phyloP scores from a whole-genome alignment of 345 rosid species.

The Eucalyptus erythrocorys region DNA sequence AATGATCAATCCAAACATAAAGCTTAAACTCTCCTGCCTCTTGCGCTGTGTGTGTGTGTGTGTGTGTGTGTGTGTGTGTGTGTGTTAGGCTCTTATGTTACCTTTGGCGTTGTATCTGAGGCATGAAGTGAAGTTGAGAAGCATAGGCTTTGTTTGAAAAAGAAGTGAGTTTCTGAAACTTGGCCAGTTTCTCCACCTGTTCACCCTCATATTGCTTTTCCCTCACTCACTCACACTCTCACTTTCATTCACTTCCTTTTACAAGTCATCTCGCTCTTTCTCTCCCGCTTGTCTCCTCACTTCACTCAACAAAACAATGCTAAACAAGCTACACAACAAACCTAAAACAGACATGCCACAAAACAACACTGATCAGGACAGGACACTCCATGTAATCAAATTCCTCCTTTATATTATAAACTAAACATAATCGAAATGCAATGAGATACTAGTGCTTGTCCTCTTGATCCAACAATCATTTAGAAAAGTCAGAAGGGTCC shows the following conservation, averaged over 20 bases:
- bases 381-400: not conserved
- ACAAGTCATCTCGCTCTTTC: not conserved
- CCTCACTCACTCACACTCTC: not conserved
- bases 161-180: slow-evolving; percentile 15
- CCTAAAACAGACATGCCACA: slow-evolving; percentile 15
- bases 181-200: slow-evolving; percentile 19
- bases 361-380: slow-evolving; percentile 16
- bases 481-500: not conserved
- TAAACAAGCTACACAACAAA: slow-evolving; percentile 5
- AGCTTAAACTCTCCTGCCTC: not conserved
- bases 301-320: not conserved
- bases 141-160: slow-evolving; percentile 11
- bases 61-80: not conserved
- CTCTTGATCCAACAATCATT: not conserved
- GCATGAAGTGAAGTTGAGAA: slow-evolving; percentile 22
- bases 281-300: not conserved
- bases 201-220: slow-evolving; percentile 9
- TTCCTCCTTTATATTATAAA: not conserved
- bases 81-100: not conserved
- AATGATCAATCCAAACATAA: not conserved
- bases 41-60: not conserved
- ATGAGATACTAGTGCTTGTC: not conserved
- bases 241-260: not conserved
- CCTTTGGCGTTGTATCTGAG: slow-evolving; percentile 26
- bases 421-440: not conserved